Evolutionary conservation across 2,329 filamentous ascomycete species (phyloP).

Genomic region (Hypocrella siamensis): DNA sequence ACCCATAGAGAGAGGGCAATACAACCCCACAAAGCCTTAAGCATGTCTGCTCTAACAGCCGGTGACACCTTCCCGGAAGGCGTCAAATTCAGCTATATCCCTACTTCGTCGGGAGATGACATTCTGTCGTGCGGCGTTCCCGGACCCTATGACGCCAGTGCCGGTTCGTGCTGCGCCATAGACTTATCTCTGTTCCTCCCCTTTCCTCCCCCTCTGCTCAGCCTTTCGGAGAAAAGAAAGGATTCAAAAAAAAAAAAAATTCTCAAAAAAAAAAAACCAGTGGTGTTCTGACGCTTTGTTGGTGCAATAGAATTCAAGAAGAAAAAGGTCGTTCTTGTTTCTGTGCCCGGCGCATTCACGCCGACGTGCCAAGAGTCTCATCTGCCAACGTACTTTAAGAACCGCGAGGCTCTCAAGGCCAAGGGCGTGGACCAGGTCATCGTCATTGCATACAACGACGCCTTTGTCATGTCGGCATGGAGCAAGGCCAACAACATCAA

Average conservation of each 20-base stretch:
- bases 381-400: slow-evolving; percentile 64
- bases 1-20: too few species aligned
- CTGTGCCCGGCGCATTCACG: slow-evolving; percentile 62
- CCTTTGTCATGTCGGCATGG: slow-evolving; percentile 79
- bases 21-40: too few species aligned
- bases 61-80: slow-evolving; percentile 73
- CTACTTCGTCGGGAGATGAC: slow-evolving; percentile 55
- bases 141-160: slow-evolving; percentile 62
- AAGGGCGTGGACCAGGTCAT: slow-evolving; percentile 76
- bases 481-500: slow-evolving; percentile 73
- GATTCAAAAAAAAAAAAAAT: too few species aligned
- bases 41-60: slow-evolving; percentile 52
- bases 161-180: slow-evolving; percentile 40
- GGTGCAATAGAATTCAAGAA: slow-evolving; percentile 30
- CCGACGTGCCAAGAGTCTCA: slow-evolving; percentile 73
- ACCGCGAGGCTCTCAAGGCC: slow-evolving; percentile 51
- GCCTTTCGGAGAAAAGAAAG: slow-evolving; percentile 1
- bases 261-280: too few species aligned
- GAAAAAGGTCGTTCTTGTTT: slow-evolving; percentile 41
- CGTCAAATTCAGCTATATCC: slow-evolving; percentile 73
- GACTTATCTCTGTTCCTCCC: not conserved
- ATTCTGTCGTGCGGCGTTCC: slow-evolving; percentile 68
- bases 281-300: slow-evolving; percentile 1
- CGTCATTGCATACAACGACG: slow-evolving; percentile 72
- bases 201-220: not conserved